phyloP scores from a whole-genome alignment of 257 asterid species.

The Solanum rostratum region DNA sequence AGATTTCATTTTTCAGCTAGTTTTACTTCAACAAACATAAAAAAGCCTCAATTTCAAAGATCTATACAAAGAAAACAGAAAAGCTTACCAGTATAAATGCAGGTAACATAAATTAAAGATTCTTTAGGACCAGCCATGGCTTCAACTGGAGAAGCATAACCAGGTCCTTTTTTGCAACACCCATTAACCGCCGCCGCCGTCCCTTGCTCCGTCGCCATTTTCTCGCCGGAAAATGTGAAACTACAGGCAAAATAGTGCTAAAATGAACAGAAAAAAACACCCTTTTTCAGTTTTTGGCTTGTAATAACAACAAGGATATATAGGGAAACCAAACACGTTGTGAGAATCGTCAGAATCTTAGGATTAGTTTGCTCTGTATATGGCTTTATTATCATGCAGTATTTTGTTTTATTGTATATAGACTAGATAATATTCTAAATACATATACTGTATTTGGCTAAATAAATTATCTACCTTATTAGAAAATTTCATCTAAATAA shows the following conservation, averaged over 20 bases:
- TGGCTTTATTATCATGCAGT: not conserved
- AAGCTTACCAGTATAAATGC: constrained; percentile 57
- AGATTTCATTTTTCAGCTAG: not conserved
- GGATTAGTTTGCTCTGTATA: not conserved
- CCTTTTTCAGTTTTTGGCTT: not conserved
- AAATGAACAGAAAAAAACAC: not conserved
- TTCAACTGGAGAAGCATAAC: constrained; percentile 75
- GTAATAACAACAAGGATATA: not conserved
- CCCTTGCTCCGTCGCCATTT: constrained; percentile 65
- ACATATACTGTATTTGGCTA: not conserved
- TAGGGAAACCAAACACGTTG: not conserved
- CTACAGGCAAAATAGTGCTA: not conserved
- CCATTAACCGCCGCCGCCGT: constrained; percentile 18
- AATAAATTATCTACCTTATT: not conserved
- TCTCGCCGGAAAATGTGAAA: not conserved
- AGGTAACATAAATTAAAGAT: constrained; percentile 80
- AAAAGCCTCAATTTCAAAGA: not conserved
- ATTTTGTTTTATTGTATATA: not conserved
- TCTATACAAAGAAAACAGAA: not conserved
- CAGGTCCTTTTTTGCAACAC: constrained; percentile 77
- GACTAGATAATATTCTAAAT: not conserved
- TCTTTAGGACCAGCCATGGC: constrained; percentile 97
- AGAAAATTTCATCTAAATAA: not conserved
- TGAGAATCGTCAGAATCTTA: not conserved
- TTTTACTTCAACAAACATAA: not conserved